Evolutionary conservation across 1,139 yeast genomes (phyloP), one percentile per base, ranked within the genome.

Genomic region (Pneumocystis jirovecii): DNA sequence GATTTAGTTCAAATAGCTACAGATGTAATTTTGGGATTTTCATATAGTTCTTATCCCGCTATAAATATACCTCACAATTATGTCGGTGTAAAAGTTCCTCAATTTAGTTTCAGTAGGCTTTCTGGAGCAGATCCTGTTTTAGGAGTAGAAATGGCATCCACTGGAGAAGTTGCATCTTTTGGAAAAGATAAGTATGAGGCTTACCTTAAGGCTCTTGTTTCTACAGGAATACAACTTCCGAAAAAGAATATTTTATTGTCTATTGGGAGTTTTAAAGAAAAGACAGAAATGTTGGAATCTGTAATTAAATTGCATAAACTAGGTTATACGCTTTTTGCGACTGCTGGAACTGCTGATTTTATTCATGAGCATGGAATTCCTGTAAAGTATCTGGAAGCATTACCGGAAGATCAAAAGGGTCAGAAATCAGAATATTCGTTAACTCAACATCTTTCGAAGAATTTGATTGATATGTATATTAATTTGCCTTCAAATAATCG

Each of bases 81-180:
- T 77, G 95, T 96, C 78, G 98, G 97, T 67, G 87, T 91, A 69
- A 93, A 93, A 81, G 97, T 93, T 68, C 98, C 98, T 40, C 98
- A 93, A 78, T 93, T 93, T 78, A 91, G 97, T 39, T 93, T 93
- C 85, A 88, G 97, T 61, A 86, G 98, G 77, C 83, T 93, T 73
- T 90, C 97, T 64, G 98, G 98, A 73, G 98, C 98, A 68, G 98
- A 93, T 77, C 98, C 98, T 65, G 90, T 93, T 68, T 82, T 93
- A 71, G 98, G 98, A 78, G 98, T 93, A 71, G 98, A 93, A 79
- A 93, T 93, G 98, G 97, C 98, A 56, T 91, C 97, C 37, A 93
- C 98, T 69, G 98, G 98, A 83, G 98, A 93, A 79, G 98, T 93
- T 73, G 99, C 99, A 65, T 85, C 95, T 70, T 91, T 95, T 75